phyloP scores from a whole-genome alignment of 2,329 filamentous ascomycete species.

The Pestalotiopsis fici region DNA sequence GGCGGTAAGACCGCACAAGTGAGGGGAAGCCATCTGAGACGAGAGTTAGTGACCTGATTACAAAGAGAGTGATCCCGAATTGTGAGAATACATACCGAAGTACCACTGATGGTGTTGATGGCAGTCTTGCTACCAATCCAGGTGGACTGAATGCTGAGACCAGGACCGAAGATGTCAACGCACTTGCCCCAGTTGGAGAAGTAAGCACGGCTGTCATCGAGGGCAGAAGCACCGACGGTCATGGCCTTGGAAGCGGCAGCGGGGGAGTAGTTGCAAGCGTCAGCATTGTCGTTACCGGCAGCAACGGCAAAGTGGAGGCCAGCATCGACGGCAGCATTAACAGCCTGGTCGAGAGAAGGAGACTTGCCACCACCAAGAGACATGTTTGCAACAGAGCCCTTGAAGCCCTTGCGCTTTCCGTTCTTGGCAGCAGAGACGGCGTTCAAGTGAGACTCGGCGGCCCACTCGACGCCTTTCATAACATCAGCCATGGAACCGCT shows the following conservation, averaged over 20 bases:
- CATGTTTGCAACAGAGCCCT: constrained; percentile 99
- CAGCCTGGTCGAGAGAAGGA: constrained; percentile 82
- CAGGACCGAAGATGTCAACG: constrained; percentile 98
- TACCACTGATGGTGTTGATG: constrained; percentile 98
- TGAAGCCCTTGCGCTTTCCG: constrained; percentile 94
- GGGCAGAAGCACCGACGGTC: constrained; percentile 92
- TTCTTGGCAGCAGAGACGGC: constrained; percentile 78
- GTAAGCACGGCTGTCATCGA: constrained; percentile 95
- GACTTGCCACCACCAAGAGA: constrained; percentile 98
- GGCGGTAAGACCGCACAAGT: constrained; percentile 93
- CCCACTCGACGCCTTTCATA: constrained; percentile 96
- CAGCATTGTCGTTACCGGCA: constrained; percentile 97
- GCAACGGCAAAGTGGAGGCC: constrained; percentile 98
- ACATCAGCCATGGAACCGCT: constrained; percentile 99
- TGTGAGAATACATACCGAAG: constrained; percentile 51
- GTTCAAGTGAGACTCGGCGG: constrained; percentile 76
- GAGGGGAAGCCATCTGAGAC: constrained; percentile 83
- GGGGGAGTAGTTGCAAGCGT: constrained; percentile 99
- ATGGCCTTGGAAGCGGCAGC: constrained; percentile 89
- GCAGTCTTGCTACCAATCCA: constrained; percentile 98
- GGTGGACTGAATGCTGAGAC: constrained; percentile 94
- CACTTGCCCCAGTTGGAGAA: constrained; percentile 99
- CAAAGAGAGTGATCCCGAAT: neutral
- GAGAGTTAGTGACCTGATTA: neutral
- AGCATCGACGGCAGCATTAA: constrained; percentile 88